Conservation (phyloP, 2,329 filamentous ascomycete genomes). For the Fusarium odoratissimum region DNA sequence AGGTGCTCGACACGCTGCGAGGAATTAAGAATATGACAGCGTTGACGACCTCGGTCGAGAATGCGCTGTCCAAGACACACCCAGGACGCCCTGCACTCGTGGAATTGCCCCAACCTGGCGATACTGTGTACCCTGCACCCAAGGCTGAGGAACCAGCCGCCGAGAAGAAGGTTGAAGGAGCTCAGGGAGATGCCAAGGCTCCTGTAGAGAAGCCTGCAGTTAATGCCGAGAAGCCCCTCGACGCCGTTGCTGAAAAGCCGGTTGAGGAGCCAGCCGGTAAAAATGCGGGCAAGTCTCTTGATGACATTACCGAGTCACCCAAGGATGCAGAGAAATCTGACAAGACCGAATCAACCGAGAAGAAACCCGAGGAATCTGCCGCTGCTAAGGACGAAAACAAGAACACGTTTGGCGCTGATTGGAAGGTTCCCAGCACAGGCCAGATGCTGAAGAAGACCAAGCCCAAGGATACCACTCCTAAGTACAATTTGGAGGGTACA, state of each 20-base stretch:
- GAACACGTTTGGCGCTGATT: slow-evolving; percentile 43
- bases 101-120: slow-evolving; percentile 78
- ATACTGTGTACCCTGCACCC: slow-evolving; percentile 57
- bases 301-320: slow-evolving; percentile 43
- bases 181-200: slow-evolving; percentile 50
- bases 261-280: slow-evolving; percentile 32
- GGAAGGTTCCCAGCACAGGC: slow-evolving; percentile 48
- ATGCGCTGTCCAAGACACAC: slow-evolving; percentile 78
- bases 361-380: slow-evolving; percentile 36
- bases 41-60: slow-evolving; percentile 79
- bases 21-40: slow-evolving; percentile 75
- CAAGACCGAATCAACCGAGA: slow-evolving; percentile 42
- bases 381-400: slow-evolving; percentile 45
- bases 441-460: slow-evolving; percentile 50
- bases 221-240: slow-evolving; percentile 34
- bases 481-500: slow-evolving; percentile 79
- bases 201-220: slow-evolving; percentile 42
- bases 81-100: slow-evolving; percentile 80
- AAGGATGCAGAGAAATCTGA: slow-evolving; percentile 41
- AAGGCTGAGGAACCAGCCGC: slow-evolving; percentile 18
- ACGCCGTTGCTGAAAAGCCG: slow-evolving; percentile 30
- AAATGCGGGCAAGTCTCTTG: slow-evolving; percentile 23
- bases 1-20: slow-evolving; percentile 69
- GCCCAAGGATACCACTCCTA: slow-evolving; percentile 61
- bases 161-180: slow-evolving; percentile 34